Evolutionary conservation across 768 basidiomycete species (phyloP), one percentile per base, ranked within the genome.

Genomic region (Lenzites betulinus): DNA sequence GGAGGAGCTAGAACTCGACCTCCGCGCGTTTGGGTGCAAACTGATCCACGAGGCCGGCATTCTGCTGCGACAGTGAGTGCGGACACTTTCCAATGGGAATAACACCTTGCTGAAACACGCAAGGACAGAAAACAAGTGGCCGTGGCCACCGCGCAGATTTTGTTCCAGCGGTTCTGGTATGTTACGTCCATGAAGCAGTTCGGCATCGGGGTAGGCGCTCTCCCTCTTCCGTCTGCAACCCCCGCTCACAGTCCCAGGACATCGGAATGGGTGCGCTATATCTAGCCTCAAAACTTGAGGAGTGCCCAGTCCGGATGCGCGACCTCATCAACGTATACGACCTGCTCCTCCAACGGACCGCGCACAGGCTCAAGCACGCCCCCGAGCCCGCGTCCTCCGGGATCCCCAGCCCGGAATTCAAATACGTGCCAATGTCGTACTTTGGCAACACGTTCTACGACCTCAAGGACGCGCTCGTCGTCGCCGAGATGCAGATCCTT

Each of bases 81-180:
- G 11, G 26, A 68, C 23, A 25, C 28, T 47, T 54, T 43, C 35
- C 22, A 39, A 33, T n/a, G 63, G n/a, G 49, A 26, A 7, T 11
- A 33, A 11, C 30, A 35, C 1, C 16, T 6, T 15, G 38, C 48
- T 61, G 9, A 61, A 0, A n/a, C 46, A 36, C 36, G 43, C 42
- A 35, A 36, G 36, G 36, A n/a, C 73, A 92, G 90, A 75, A 97
- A 98, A 65, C 97, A 99, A 72, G 95, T 97, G 28, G 95, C 95
- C 15, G 91, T 98, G 54, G 94, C 97, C 7, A 93, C 95, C 1
- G 97, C 97, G 0, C 95, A 98, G 71, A 93, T 98, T 33, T 77
- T 99, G 1, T 96, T 95, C 71, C 97, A 99, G 64, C 81, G 96
- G 35, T 99, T 99, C 79, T 98, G 91, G 91, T 98, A 85, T 75